Evolutionary conservation across 306 rosid genomes (phyloP).

Genomic region (Pyrus bretschneideri): DNA sequence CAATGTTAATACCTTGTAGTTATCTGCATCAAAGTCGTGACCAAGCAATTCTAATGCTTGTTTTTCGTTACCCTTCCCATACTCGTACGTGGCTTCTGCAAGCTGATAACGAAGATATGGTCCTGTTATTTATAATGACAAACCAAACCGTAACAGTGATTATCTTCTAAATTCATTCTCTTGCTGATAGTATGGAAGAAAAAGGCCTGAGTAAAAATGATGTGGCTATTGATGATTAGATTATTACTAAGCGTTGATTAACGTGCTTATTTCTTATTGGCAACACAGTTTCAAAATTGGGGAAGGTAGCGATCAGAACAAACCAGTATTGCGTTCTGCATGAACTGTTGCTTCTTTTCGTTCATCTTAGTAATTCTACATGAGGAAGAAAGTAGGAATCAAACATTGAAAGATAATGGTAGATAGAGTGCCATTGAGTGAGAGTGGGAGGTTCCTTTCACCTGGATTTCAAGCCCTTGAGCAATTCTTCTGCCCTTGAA

Average conservation of each 20-base stretch:
- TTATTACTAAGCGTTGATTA: no score
- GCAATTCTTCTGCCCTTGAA: conserved; percentile 58
- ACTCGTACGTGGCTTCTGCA: conserved; percentile 77
- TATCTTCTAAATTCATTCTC: neutral
- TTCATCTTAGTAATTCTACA: conserved; percentile 55
- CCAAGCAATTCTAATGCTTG: conserved; percentile 62
- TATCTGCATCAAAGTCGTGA: conserved; percentile 57
- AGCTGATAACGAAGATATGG: conserved; percentile 38
- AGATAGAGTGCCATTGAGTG: neutral
- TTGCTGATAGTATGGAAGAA: neutral
- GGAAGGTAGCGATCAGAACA: conserved; percentile 17
- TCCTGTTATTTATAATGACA: neutral
- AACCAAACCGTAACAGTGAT: neutral
- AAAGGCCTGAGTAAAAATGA: neutral
- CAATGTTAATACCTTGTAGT: conserved; percentile 50
- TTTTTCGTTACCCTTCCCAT: conserved; percentile 55
- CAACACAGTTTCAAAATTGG: no score
- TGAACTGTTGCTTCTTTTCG: conserved; percentile 45
- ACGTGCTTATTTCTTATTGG: no score
- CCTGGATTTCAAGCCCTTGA: conserved; percentile 64
- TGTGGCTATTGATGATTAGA: no score
- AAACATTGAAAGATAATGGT: neutral
- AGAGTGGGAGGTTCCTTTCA: conserved; percentile 23
- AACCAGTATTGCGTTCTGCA: conserved; percentile 64
- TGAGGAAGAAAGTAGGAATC: neutral